phyloP scores from a whole-genome alignment of 495 filamentous ascomycete genomes.

The Annulohypoxylon maeteangense region DNA sequence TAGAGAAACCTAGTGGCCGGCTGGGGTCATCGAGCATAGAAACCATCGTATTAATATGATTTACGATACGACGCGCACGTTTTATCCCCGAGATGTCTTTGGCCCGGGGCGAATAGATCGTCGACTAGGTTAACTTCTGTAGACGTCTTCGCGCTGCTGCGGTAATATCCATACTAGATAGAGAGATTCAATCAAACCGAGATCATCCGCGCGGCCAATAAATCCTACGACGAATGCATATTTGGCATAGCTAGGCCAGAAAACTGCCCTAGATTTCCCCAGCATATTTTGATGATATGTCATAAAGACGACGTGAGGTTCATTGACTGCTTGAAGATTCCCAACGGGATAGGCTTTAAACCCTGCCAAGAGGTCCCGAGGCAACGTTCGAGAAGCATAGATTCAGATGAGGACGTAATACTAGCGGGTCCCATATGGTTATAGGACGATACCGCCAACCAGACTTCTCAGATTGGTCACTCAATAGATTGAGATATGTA shows the following conservation, averaged over 20 bases:
- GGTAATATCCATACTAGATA: neutral
- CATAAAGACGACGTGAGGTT: neutral
- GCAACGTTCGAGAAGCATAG: neutral
- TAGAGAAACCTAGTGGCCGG: neutral
- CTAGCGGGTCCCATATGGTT: neutral
- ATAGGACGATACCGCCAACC: constrained; percentile 2
- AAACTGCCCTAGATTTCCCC: neutral
- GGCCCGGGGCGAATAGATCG: neutral
- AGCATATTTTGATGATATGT: constrained; percentile 6
- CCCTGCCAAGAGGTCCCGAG: constrained; percentile 11
- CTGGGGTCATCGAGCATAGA: neutral
- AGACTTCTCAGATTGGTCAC: constrained; percentile 11
- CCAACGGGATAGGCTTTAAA: neutral
- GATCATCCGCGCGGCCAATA: constrained; percentile 1
- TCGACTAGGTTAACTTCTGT: neutral
- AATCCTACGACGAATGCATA: neutral
- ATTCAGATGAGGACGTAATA: neutral
- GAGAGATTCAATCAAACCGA: neutral
- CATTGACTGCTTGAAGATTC: neutral
- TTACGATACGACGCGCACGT: neutral
- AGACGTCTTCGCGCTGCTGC: neutral
- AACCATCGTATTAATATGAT: neutral
- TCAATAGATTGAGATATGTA: constrained; percentile 14
- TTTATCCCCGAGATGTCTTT: constrained; percentile 3
- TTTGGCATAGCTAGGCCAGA: neutral